phyloP scores from a whole-genome alignment of 83 land plant genomes.

The Picea engelmannii region DNA sequence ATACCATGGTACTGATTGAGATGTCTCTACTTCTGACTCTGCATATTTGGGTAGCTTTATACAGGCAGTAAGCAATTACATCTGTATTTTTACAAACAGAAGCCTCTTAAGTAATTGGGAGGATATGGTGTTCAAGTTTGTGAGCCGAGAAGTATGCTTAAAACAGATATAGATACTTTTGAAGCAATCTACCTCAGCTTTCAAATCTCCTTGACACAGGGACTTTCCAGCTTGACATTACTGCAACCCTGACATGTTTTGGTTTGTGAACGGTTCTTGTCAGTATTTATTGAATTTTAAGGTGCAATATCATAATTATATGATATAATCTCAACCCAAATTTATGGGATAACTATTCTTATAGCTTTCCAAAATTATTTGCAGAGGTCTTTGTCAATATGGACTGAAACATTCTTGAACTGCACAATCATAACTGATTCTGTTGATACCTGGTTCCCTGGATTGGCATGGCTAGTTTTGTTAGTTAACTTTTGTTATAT shows the following conservation, averaged over 20 bases:
- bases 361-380: background rate
- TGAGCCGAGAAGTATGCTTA: background rate
- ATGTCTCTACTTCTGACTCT: background rate
- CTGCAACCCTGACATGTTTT: too few relatives aligned
- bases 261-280: background rate
- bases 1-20: background rate
- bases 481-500: background rate
- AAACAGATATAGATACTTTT: background rate
- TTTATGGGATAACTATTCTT: background rate
- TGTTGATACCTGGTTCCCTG: background rate
- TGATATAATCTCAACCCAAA: background rate
- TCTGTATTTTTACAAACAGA: background rate
- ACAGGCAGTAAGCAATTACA: background rate
- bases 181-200: background rate
- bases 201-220: background rate
- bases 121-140: background rate
- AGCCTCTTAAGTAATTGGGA: background rate
- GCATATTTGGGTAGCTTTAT: background rate
- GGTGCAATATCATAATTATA: too few relatives aligned
- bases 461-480: background rate
- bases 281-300: background rate
- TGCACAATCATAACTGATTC: background rate
- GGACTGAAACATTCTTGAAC: background rate
- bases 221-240: background rate
- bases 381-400: background rate